Conservation (phyloP, 75 land plant genomes). For the Pseudotsuga menziesii region DNA sequence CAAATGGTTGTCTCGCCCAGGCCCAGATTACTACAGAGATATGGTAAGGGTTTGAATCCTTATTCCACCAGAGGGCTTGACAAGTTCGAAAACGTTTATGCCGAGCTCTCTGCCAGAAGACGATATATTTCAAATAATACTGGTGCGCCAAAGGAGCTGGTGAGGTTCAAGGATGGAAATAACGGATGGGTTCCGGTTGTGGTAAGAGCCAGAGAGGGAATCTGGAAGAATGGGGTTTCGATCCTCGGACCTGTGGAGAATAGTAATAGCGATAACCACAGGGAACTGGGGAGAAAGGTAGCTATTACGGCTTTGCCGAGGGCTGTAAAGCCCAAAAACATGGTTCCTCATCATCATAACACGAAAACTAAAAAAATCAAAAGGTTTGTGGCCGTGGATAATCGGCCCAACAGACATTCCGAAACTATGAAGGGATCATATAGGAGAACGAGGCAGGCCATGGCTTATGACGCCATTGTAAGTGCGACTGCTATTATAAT, state of each 20-base stretch:
- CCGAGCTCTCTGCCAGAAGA: constrained; percentile 6
- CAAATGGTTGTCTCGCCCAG: neutral
- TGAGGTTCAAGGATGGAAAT: neutral
- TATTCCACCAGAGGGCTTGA: constrained; percentile 9
- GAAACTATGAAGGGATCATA: neutral
- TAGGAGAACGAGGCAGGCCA: neutral
- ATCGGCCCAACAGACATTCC: neutral
- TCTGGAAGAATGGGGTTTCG: neutral
- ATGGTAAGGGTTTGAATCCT: neutral
- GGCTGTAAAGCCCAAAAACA: neutral
- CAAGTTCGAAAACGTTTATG: constrained; percentile 4
- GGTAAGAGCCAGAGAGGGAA: neutral
- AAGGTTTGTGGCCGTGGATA: constrained; percentile 1
- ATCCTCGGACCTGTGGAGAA: neutral
- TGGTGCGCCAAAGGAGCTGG: constrained; percentile 2
- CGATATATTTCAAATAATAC: neutral
- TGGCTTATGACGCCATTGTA: neutral
- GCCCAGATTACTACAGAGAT: neutral
- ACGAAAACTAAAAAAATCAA: too few species aligned
- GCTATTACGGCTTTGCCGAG: too few species aligned
- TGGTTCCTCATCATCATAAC: too few species aligned
- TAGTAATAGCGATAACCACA: neutral
- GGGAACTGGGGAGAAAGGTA: neutral
- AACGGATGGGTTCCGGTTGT: constrained; percentile 1
- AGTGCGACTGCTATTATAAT: neutral